phyloP scores from a whole-genome alignment of 331 rosid species.

The Quercus lobata region DNA sequence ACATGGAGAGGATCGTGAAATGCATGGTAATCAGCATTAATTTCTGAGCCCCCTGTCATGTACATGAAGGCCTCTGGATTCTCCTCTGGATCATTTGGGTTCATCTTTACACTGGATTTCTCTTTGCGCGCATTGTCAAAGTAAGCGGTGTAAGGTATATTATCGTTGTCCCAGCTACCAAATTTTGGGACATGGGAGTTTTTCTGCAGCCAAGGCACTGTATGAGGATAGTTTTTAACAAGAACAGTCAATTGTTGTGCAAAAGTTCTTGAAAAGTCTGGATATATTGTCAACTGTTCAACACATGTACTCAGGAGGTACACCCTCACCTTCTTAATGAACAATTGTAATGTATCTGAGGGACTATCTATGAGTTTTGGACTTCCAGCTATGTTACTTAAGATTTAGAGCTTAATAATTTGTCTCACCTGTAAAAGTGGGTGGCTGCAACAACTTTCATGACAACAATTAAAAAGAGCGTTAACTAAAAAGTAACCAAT shows the following conservation, averaged over 20 bases:
- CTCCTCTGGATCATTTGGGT: slow-evolving; percentile 48
- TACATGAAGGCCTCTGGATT: slow-evolving; percentile 36
- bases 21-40: neutral
- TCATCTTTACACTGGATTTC: slow-evolving; percentile 18
- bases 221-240: neutral
- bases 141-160: slow-evolving; percentile 41
- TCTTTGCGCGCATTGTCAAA: slow-evolving; percentile 46
- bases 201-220: slow-evolving; percentile 3
- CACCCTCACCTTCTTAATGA: no score
- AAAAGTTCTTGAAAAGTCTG: no score
- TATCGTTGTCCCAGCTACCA: slow-evolving; percentile 55
- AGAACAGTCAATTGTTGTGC: neutral
- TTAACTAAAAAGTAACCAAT: neutral
- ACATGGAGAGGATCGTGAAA: neutral
- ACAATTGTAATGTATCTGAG: no score
- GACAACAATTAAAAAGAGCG: no score
- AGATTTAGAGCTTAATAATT: no score
- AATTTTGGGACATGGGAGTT: slow-evolving; percentile 49
- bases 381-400: no score
- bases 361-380: no score
- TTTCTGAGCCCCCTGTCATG: neutral
- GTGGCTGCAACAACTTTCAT: no score
- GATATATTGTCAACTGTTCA: no score
- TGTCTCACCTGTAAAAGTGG: no score
- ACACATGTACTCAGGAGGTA: no score